A percentile compares a stretch with the other conserved stretches of the same genome.
Evolutionary conservation across 805 yeast species (phyloP).

Genomic region (Yarrowia phangngaensis): DNA sequence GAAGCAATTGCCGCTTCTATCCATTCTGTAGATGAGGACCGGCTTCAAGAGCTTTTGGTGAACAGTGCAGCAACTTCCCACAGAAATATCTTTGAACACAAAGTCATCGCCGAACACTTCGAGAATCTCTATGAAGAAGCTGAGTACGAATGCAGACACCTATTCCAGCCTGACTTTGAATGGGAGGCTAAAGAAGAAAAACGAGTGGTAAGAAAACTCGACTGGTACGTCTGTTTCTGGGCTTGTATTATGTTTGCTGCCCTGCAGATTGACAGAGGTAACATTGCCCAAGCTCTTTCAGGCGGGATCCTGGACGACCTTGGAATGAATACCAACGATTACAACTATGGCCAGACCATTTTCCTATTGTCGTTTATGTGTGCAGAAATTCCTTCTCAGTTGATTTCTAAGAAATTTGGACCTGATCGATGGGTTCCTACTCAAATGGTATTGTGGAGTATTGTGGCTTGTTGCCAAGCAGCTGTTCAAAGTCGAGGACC

Average conservation of each 20-base stretch:
- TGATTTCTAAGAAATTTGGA: conserved; percentile 60
- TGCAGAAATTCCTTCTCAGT: conserved; percentile 66
- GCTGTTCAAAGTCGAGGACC: conserved; percentile 44
- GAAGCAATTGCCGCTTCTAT: too few species aligned
- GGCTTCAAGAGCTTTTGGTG: conserved; percentile 22
- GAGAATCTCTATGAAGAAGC: conserved; percentile 46
- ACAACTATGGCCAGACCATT: conserved; percentile 57
- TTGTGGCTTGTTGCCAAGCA: conserved; percentile 53
- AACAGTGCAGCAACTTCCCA: conserved; percentile 15
- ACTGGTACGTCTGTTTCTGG: conserved; percentile 53
- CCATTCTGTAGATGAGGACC: conserved; percentile 6
- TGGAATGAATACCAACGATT: conserved; percentile 52
- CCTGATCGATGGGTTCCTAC: conserved; percentile 63
- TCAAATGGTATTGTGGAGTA: conserved; percentile 56
- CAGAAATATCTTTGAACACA: conserved; percentile 44
- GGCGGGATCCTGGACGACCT: conserved; percentile 55
- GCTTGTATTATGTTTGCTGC: conserved; percentile 59
- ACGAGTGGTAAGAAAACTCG: conserved; percentile 49
- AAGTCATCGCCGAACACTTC: conserved; percentile 47
- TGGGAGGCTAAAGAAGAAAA: conserved; percentile 56
- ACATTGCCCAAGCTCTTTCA: conserved; percentile 55
- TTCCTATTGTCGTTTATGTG: conserved; percentile 52
- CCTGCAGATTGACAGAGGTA: conserved; percentile 56
- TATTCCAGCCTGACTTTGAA: conserved; percentile 54
- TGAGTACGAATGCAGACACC: conserved; percentile 52